Evolutionary conservation across 83 land plant genomes (phyloP), one percentile per base, ranked within the genome.

Genomic region (Larix sibirica): DNA sequence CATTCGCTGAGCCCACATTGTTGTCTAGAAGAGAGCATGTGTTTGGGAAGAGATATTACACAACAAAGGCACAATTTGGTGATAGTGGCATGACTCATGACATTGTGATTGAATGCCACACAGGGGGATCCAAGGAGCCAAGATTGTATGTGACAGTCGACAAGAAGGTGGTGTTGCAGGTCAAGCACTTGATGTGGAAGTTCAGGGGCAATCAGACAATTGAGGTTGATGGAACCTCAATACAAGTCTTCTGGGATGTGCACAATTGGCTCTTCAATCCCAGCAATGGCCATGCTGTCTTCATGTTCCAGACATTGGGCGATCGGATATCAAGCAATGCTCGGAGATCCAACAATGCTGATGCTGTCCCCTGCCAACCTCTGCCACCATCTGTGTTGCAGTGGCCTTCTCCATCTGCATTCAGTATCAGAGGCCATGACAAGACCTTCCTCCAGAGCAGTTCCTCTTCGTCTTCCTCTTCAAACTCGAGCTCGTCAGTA

Each of bases 211-310:
- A 87, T 84, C 92, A 91, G 81, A 86, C 77, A 67, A 80, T 94
- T 54, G 85, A 89, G 59, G 81, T 92, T 8, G 93, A 89, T 36
- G 95, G 90, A 0, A 82, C 69, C 14, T 83, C 68, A 38, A 81
- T 94, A n/a, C 91, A 89, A 77, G 86, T 94, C 50, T 94, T 92
- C 38, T 94, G 97, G 97, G 97, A 94, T 77, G 93, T 94, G 26
- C 90, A 94, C 86, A 89, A 86, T 62, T 94, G 97, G 97, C 71
- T 94, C 65, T 94, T 94, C 89, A 85, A 77, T 81, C 85, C 88
- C 16, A 83, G 90, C 7, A 80, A 87, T 17, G 88, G 91, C 16
- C 73, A 86, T 60, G 94, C 96, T 3, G 86, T 94, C 31, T 92
- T 94, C 89, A 87, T 86, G 87, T 90, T 94, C 85, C 85, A 89